Conservation (phyloP, 306 rosid species). For the Sphenostylis stenocarpa region DNA sequence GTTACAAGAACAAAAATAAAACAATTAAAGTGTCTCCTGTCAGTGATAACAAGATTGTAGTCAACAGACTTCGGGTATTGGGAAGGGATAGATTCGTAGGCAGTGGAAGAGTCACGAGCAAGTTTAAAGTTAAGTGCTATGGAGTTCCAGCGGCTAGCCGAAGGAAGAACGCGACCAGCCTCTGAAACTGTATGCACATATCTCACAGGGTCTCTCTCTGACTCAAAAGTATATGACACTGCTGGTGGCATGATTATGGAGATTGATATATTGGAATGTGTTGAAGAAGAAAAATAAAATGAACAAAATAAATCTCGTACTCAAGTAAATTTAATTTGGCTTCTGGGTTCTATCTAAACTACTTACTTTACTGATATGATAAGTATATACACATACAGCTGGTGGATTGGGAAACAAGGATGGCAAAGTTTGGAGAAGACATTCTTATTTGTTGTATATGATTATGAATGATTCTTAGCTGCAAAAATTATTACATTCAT, state of each 20-base stretch:
- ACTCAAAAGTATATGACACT: conserved; percentile 22
- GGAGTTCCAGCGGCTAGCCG: conserved; percentile 59
- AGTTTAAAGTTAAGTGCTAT: conserved; percentile 43
- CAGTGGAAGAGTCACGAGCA: conserved; percentile 39
- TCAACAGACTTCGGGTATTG: conserved; percentile 56
- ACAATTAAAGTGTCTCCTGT: conserved; percentile 42
- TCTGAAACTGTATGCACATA: conserved; percentile 53
- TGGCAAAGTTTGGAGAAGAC: neutral
- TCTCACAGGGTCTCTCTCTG: conserved; percentile 36
- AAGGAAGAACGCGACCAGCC: conserved; percentile 58
- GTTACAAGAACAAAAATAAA: conserved; percentile 44
- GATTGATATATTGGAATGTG: neutral
- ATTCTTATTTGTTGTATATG: conserved; percentile 13
- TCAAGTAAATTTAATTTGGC: too few species aligned
- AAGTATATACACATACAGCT: neutral
- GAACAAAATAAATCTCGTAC: conserved; percentile 2
- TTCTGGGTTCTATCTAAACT: conserved; percentile 1
- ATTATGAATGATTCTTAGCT: neutral
- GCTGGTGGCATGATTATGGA: conserved; percentile 36
- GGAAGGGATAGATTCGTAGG: conserved; percentile 58
- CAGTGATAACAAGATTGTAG: conserved; percentile 53
- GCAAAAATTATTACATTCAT: neutral
- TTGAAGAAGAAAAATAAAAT: neutral
- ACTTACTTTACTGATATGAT: neutral
- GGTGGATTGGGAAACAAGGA: neutral